A percentile compares a stretch with the other conserved stretches of the same genome.
Conservation (phyloP, 202 grass and related monocot species). For the Schoenoplectus triqueter region DNA sequence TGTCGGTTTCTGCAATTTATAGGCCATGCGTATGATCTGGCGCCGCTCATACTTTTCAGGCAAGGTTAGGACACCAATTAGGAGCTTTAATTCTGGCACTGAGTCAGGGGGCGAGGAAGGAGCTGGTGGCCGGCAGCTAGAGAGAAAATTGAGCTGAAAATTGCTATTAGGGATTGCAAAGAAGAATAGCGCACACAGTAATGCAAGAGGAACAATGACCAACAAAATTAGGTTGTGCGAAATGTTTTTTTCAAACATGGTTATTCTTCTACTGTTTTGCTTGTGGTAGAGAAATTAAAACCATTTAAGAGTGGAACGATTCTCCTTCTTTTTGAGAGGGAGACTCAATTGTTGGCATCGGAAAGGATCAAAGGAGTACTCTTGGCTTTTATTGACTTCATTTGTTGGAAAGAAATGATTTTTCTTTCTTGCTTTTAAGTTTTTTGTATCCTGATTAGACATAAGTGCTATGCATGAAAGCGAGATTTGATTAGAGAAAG, state of each 20-base stretch:
- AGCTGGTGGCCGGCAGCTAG: not conserved
- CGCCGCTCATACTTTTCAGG: conserved; percentile 34
- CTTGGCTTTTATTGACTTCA: not conserved
- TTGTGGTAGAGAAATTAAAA: not conserved
- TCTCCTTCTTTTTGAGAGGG: not conserved
- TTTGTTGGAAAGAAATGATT: not conserved
- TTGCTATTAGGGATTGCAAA: not conserved
- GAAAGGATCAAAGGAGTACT: not conserved
- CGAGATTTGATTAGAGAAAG: not conserved
- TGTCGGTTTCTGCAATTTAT: conserved; percentile 33
- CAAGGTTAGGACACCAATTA: conserved; percentile 28
- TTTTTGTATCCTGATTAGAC: not conserved
- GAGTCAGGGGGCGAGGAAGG: not conserved
- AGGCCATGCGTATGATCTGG: conserved; percentile 33
- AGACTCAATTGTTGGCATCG: not conserved
- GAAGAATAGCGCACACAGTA: conserved; percentile 31
- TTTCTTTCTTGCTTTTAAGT: not conserved
- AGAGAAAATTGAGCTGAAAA: conserved; percentile 13
- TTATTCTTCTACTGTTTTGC: not conserved
- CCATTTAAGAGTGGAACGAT: conserved; percentile 11
- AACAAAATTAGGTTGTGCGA: conserved; percentile 16
- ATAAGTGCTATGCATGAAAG: not conserved
- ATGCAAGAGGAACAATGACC: conserved; percentile 27
- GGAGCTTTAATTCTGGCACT: conserved; percentile 10
- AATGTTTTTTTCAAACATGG: conserved; percentile 34